These are phyloP conservation scores for Fusarium sarcochroum DNA, from an alignment of 2,329 filamentous ascomycete species.

Conservation along the genomic window DNA sequence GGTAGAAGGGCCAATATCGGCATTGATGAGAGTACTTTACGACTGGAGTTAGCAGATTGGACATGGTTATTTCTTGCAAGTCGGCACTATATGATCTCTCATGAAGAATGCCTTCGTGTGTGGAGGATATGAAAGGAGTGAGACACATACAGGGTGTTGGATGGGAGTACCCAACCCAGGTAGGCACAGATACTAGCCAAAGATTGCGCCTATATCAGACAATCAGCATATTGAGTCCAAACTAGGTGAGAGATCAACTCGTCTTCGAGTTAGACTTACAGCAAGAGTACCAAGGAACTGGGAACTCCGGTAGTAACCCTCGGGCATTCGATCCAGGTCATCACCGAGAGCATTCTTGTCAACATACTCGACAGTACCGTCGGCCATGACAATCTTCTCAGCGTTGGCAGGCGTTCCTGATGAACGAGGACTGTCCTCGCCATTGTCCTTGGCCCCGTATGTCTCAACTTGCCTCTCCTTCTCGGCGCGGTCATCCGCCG, in stretches of 20 bases:
- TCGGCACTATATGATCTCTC: too few species aligned
- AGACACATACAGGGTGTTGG: conserved; percentile 52
- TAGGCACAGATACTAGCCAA: conserved; percentile 53
- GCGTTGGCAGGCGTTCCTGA: conserved; percentile 28
- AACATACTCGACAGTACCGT: conserved; percentile 59
- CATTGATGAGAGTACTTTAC: conserved; percentile 49
- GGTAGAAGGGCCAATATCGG: conserved; percentile 51
- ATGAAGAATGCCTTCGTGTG: too few species aligned
- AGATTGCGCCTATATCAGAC: conserved; percentile 49
- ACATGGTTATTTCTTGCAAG: too few species aligned
- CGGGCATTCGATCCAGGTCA: conserved; percentile 56
- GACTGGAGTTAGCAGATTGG: conserved; percentile 1
- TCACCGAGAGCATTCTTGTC: conserved; percentile 60
- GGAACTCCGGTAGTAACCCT: conserved; percentile 57
- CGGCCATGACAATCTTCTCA: conserved; percentile 54
- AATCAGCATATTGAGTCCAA: background rate
- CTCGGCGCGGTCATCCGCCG: conserved; percentile 8
- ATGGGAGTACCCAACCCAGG: conserved; percentile 54
- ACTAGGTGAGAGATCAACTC: too few species aligned
- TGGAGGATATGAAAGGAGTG: too few species aligned
- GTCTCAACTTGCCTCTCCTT: conserved; percentile 11
- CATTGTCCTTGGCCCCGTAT: background rate
- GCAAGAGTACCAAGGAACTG: conserved; percentile 59
- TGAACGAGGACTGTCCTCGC: conserved; percentile 24
- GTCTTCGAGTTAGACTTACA: conserved; percentile 36